Evolutionary conservation across 148 eudicot genomes (phyloP).

Genomic region (Rhododendron mucronatum): DNA sequence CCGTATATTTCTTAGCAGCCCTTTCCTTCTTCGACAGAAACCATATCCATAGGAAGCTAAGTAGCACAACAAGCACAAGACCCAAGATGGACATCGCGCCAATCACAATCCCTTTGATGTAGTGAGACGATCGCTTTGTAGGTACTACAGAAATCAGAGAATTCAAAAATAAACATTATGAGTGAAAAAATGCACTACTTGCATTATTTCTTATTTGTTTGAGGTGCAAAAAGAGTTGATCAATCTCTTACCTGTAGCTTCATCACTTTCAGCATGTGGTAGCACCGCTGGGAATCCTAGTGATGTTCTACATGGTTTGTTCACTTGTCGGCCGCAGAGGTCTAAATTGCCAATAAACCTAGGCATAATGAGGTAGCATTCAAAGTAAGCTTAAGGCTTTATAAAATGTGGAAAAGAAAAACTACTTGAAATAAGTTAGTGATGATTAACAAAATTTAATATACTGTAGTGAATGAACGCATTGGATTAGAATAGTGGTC

Average conservation of each 20-base stretch:
- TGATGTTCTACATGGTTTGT: slow-evolving; percentile 82
- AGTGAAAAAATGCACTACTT: not conserved
- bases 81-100: slow-evolving; percentile 62
- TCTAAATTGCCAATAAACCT: slow-evolving; percentile 86
- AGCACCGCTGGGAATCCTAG: slow-evolving; percentile 93
- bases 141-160: slow-evolving; percentile 46
- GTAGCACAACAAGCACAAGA: slow-evolving; percentile 48
- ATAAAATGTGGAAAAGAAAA: slow-evolving; percentile 8
- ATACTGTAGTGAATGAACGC: not conserved
- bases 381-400: slow-evolving; percentile 11
- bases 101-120: slow-evolving; percentile 64
- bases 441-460: not conserved
- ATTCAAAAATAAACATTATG: not conserved
- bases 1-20: slow-evolving; percentile 80
- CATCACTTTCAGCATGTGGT: slow-evolving; percentile 86
- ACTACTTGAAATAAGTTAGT: not conserved
- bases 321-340: slow-evolving; percentile 91
- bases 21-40: slow-evolving; percentile 82
- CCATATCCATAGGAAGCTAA: slow-evolving; percentile 76
- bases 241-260: slow-evolving; percentile 53
- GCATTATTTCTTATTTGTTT: not conserved
- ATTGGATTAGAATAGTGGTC: not conserved
- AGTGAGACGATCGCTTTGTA: slow-evolving; percentile 65
- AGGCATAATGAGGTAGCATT: slow-evolving; percentile 15
- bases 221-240: not conserved